Base-by-base conservation (phyloP, 1,284 basidiomycete genomes). In the Chalciporus sp. region DNA sequence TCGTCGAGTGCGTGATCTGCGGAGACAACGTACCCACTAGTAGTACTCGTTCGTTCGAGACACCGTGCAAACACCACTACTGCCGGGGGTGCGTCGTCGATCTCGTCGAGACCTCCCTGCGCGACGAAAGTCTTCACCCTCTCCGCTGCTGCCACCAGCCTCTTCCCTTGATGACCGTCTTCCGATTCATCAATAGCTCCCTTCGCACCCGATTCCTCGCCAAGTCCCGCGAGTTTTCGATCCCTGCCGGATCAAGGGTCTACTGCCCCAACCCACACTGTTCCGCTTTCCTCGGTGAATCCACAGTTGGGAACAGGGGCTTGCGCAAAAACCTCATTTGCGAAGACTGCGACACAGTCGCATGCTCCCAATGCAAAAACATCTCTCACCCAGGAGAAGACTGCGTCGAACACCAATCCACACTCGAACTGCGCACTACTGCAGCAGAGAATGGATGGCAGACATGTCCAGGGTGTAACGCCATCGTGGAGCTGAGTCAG, bases 201-300 rank as follows among this genome's bases (percentile, higher is more conserved):
- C 61, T 72, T 11, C 55, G 47, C 2, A 23, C 37, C 1, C 59
- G 58, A 10, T 77, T 74, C 49, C 49, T 62, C 10, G 47, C 53
- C 40, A 76, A 75, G 51, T 39, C 7, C 14, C 63, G 4, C 16
- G 57, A 58, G 74, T 78, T 59, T 67, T 66, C 59, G 10, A 55
- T n/a, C 63, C 72, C 28, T 12, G 63, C 19, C 51, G 66, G 23
- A n/a, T 57, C 47, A 3, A 67, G 78, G 16, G 63, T 79, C 10
- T 80, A 80, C 52, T 80, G 79, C 56, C 59, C 68, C 19, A 72
- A 70, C 33, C 62, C 67, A 2, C 58, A 59, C 11, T 79, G 78
- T 58, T 72, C 72, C 12, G 42, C 47, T 6, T 80, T 79, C 57
- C 71, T 80, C 11, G 76, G 69, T 41, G 66, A 27, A 29, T 63